phyloP scores from a whole-genome alignment of 768 basidiomycete genomes.

The Auricularia cornea region DNA sequence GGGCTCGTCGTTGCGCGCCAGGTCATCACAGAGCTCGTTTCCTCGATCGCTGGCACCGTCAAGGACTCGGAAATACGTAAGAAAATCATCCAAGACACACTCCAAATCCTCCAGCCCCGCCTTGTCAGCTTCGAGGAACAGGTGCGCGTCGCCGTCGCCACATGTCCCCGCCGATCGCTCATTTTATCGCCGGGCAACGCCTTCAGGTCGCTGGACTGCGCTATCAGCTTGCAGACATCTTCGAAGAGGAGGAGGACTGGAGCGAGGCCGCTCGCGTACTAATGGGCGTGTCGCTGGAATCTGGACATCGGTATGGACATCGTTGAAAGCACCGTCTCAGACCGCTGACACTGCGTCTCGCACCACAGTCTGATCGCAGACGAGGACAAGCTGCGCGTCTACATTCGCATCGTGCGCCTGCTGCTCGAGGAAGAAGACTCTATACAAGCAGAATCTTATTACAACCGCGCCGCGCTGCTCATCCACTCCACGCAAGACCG shows the following conservation, averaged over 20 bases:
- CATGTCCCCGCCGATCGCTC: background rate
- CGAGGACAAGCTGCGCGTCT: conserved; percentile 80
- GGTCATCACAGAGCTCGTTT: conserved; percentile 78
- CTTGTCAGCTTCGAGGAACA: conserved; percentile 94
- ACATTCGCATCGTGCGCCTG: conserved; percentile 89
- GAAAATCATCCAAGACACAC: conserved; percentile 65
- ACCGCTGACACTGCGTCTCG: background rate
- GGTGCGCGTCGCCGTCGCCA: conserved; percentile 36
- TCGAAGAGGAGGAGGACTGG: conserved; percentile 90
- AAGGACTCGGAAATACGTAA: conserved; percentile 52
- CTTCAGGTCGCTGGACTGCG: conserved; percentile 70
- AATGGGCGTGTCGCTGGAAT: conserved; percentile 88
- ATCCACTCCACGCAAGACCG: conserved; percentile 73
- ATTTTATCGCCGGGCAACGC: conserved; percentile 2
- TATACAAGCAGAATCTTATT: conserved; percentile 95
- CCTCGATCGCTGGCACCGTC: conserved; percentile 49
- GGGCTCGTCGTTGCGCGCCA: conserved; percentile 85
- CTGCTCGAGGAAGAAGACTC: conserved; percentile 95
- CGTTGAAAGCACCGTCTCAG: background rate
- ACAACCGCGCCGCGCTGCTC: conserved; percentile 88
- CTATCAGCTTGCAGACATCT: conserved; percentile 83
- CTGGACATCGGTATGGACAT: conserved; percentile 63
- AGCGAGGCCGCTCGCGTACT: conserved; percentile 85
- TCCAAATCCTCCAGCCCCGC: conserved; percentile 62
- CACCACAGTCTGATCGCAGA: conserved; percentile 41